Base-by-base conservation (phyloP, 371 early-diverging fungal genomes). In the Mucor velutinosus region DNA sequence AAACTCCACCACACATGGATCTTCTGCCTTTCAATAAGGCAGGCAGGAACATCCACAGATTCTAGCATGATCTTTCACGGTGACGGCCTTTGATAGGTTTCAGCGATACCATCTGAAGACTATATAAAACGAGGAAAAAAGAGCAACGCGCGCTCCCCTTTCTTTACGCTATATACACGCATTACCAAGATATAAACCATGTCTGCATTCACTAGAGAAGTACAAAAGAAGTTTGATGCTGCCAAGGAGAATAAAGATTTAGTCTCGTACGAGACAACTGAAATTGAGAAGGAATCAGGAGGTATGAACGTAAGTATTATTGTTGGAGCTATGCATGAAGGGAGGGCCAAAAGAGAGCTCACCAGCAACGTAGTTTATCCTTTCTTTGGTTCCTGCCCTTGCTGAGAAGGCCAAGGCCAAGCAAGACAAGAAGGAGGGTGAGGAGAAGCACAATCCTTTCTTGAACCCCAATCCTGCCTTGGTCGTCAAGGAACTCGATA, bases 391-490 rank as follows among this genome's bases (percentile, higher is more conserved):
- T 25, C 73, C 73, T 65, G 69, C 69, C 15, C 73, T 73, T 59
- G 58, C 25, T 27, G 39, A 69, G 30, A 73, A 73, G 49, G 19
- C 49, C 15, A 4, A 0, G 5, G 27, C 5, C 1, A 23, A 62
- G 32, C 51, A 53, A 14, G 68, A 45, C 4, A 66, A 72, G 17
- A 73, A 79, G 14, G 64, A 67, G 14, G 67, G 71, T 27, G 71
- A 61, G 39, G 25, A 63, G 10, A 62, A 35, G 63, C 47, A 69
- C 29, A 86, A 90, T 62, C 94, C 94, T 3, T 94, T 93, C 69
- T 65, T 90, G 58, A 86, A 89, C 17, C 90, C 90, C 27, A 77
- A 83, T 55, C 89, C 88, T 19, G 78, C 79, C 0, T 78, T 93
- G 39, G 78, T 72, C 27, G 87, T 94, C 1, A 65, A 79, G 25